Evolutionary conservation across 2,329 filamentous ascomycete species (phyloP).

Genomic region (Metarhizium brunneum): DNA sequence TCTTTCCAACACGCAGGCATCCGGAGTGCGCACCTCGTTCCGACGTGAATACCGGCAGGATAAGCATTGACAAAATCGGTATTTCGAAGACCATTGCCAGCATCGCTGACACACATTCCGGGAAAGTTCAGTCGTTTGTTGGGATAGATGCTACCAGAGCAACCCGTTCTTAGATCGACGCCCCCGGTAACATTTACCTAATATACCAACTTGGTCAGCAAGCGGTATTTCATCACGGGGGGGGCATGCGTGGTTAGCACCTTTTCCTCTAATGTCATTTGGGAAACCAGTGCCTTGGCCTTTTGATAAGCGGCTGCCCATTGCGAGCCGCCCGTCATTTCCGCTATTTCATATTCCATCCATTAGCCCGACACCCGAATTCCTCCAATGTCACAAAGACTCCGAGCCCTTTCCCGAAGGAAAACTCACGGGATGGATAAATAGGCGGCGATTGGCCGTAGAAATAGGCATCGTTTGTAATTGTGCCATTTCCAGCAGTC

Average conservation of each 20-base stretch:
- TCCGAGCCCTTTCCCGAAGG: neutral
- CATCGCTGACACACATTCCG: slow-evolving; percentile 36
- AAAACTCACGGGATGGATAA: slow-evolving; percentile 40
- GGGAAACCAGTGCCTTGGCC: slow-evolving; percentile 58
- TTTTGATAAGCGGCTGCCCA: slow-evolving; percentile 62
- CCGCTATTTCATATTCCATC: slow-evolving; percentile 21
- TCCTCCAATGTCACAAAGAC: neutral
- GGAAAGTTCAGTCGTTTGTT: slow-evolving; percentile 30
- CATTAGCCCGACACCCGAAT: neutral
- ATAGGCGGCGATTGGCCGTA: slow-evolving; percentile 41
- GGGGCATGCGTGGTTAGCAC: slow-evolving; percentile 18
- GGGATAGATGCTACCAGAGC: slow-evolving; percentile 34
- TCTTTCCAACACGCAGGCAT: neutral
- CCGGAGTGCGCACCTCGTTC: slow-evolving; percentile 21
- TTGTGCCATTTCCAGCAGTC: slow-evolving; percentile 13
- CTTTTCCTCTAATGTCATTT: slow-evolving; percentile 70
- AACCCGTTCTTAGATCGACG: slow-evolving; percentile 41
- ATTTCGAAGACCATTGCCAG: slow-evolving; percentile 32
- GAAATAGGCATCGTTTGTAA: slow-evolving; percentile 33
- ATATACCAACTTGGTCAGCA: neutral
- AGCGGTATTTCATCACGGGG: neutral
- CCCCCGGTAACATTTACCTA: slow-evolving; percentile 66
- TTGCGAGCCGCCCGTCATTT: slow-evolving; percentile 41
- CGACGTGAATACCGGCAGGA: slow-evolving; percentile 31
- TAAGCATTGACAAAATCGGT: slow-evolving; percentile 33